These are phyloP conservation scores for Pseudomonodictys pantanalensis DNA, from an alignment of 495 filamentous ascomycete genomes.

Conservation along the genomic window DNA sequence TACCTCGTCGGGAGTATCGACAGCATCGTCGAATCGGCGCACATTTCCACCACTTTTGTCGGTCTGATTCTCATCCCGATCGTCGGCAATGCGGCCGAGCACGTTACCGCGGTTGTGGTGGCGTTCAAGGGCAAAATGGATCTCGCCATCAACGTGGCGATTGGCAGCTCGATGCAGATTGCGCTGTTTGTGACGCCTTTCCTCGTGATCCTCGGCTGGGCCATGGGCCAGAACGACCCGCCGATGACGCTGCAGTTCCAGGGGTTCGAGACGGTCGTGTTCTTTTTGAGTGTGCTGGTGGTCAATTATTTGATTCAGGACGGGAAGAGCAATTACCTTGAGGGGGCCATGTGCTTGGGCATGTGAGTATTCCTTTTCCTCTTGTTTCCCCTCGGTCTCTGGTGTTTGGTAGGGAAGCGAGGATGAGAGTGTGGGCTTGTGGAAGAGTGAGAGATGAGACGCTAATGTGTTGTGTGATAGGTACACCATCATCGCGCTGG, in stretches of 20 bases:
- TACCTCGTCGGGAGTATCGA: slow-evolving; percentile 94
- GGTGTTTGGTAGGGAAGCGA: too few relatives aligned
- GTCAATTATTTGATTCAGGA: slow-evolving; percentile 92
- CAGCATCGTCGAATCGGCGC: slow-evolving; percentile 72
- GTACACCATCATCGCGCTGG: slow-evolving; percentile 81
- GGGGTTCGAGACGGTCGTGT: slow-evolving; percentile 88
- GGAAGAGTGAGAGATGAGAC: too few relatives aligned
- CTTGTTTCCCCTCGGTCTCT: neutral
- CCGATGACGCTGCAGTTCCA: slow-evolving; percentile 93
- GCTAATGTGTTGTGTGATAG: slow-evolving; percentile 42
- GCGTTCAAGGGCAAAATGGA: slow-evolving; percentile 97
- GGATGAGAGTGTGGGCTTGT: too few relatives aligned
- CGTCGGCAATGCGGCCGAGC: slow-evolving; percentile 95
- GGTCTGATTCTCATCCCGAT: slow-evolving; percentile 94
- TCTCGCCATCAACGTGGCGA: slow-evolving; percentile 88
- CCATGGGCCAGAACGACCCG: slow-evolving; percentile 68
- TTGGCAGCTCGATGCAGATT: slow-evolving; percentile 92
- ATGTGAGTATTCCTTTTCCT: slow-evolving; percentile 53
- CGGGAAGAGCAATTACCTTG: slow-evolving; percentile 92
- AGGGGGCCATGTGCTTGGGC: slow-evolving; percentile 83
- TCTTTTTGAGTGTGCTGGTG: slow-evolving; percentile 83
- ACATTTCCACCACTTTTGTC: slow-evolving; percentile 94
- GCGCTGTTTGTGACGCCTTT: slow-evolving; percentile 88
- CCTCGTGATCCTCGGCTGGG: slow-evolving; percentile 90
- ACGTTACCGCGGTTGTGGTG: slow-evolving; percentile 91